Conservation (phyloP, 345 rosid genomes). For the Turritis glabra region DNA sequence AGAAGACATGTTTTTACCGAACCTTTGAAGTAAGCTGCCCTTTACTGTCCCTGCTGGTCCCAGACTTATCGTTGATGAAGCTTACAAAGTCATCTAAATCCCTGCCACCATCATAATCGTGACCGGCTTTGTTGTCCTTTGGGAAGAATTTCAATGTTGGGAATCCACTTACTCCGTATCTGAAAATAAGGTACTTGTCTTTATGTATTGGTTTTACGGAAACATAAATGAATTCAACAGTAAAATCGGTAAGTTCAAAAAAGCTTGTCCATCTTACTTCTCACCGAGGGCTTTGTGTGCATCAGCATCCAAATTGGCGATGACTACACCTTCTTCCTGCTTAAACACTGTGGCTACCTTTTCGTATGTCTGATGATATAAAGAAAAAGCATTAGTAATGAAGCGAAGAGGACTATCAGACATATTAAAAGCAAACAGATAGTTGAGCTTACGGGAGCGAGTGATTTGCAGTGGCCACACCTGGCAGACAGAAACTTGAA, state of each 20-base stretch:
- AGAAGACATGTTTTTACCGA: conserved; percentile 21
- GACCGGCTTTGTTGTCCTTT: conserved; percentile 88
- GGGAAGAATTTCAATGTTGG: conserved; percentile 96
- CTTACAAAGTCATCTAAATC: conserved; percentile 84
- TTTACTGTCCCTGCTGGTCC: conserved; percentile 83
- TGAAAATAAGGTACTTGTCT: conserved; percentile 31
- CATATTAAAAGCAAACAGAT: not conserved
- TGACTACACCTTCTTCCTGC: conserved; percentile 73
- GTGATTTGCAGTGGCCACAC: conserved; percentile 99
- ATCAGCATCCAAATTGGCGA: conserved; percentile 96
- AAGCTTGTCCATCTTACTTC: conserved; percentile 56
- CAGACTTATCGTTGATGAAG: conserved; percentile 82
- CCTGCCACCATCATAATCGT: conserved; percentile 89
- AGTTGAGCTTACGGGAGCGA: conserved; percentile 82
- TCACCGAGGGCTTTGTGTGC: conserved; percentile 71
- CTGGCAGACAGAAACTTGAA: conserved; percentile 45
- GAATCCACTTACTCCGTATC: conserved; percentile 89
- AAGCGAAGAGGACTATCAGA: not conserved
- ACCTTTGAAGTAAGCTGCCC: conserved; percentile 88
- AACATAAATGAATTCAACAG: not conserved
- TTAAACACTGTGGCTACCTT: conserved; percentile 87
- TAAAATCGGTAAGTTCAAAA: not conserved
- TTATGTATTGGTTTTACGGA: not conserved
- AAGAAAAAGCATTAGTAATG: conserved; percentile 4
- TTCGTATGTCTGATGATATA: conserved; percentile 63